These are phyloP conservation scores for Venturia nashicola DNA, from an alignment of 2,329 filamentous ascomycete genomes.

Conservation along the genomic window DNA sequence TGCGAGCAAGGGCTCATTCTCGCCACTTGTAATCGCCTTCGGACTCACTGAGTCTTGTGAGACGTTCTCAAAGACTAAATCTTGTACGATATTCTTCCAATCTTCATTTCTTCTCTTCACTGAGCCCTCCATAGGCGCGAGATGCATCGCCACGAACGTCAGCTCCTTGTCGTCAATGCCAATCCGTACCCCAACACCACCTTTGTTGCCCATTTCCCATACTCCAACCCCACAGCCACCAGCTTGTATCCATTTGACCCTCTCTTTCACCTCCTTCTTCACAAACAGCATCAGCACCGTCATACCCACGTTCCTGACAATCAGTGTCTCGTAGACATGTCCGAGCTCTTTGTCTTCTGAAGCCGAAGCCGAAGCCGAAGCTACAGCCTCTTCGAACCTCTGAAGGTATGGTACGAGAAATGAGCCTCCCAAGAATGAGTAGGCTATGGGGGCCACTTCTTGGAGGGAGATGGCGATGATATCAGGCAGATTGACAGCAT, in stretches of 20 bases:
- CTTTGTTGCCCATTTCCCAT: conserved; percentile 90
- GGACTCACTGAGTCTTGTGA: neutral
- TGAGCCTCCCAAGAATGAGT: conserved; percentile 75
- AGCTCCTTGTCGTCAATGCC: conserved; percentile 43
- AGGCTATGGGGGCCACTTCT: conserved; percentile 74
- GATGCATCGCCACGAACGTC: conserved; percentile 78
- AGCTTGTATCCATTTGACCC: conserved; percentile 56
- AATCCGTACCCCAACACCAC: conserved; percentile 69
- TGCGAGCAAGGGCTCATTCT: conserved; percentile 22
- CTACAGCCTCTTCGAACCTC: conserved; percentile 58
- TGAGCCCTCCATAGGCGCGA: conserved; percentile 78
- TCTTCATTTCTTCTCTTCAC: conserved; percentile 68
- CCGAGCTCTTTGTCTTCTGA: conserved; percentile 15
- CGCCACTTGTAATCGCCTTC: conserved; percentile 12
- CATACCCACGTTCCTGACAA: conserved; percentile 66
- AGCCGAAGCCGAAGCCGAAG: conserved; percentile 52
- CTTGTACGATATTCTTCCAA: conserved; percentile 73
- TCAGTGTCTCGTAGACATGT: conserved; percentile 3
- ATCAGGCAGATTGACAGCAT: conserved; percentile 44
- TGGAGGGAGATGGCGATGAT: conserved; percentile 62
- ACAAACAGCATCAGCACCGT: conserved; percentile 82
- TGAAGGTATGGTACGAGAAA: conserved; percentile 66
- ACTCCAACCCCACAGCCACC: conserved; percentile 76
- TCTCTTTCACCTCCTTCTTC: conserved; percentile 42
- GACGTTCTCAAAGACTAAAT: conserved; percentile 55